Percentiles rank a stretch among this genome's conserved stretches.
These are phyloP conservation scores for Calocybe gangraenosa DNA, from an alignment of 768 basidiomycete species.

Conservation along the genomic window DNA sequence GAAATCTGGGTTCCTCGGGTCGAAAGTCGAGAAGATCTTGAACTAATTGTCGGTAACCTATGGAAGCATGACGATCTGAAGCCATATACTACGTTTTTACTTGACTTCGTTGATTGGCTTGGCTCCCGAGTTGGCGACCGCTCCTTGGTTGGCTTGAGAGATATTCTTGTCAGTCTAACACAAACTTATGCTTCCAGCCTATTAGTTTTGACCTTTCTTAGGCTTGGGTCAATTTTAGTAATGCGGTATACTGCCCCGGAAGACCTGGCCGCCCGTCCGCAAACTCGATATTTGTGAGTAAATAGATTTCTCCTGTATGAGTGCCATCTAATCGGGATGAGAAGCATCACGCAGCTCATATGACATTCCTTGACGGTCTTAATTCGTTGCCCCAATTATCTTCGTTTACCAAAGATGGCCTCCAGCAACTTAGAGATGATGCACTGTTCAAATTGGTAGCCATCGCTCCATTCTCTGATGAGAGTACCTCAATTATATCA, in stretches of 20 bases:
- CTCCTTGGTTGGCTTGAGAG: constrained; percentile 73
- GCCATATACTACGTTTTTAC: constrained; percentile 52
- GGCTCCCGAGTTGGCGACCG: constrained; percentile 53
- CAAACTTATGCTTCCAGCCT: not conserved
- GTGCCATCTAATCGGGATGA: constrained; percentile 9
- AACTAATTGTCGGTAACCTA: constrained; percentile 67
- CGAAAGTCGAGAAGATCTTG: constrained; percentile 66
- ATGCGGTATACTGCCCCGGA: constrained; percentile 42
- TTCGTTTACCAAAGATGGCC: constrained; percentile 52
- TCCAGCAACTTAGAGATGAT: constrained; percentile 59
- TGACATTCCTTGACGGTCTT: constrained; percentile 90
- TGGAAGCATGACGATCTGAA: constrained; percentile 60
- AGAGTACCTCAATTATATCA: constrained; percentile 20
- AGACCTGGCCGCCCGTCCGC: constrained; percentile 28
- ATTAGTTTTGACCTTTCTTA: constrained; percentile 24
- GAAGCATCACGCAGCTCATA: constrained; percentile 88
- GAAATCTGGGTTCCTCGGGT: constrained; percentile 98
- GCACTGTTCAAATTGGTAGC: constrained; percentile 51
- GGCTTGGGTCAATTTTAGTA: constrained; percentile 94
- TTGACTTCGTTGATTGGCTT: constrained; percentile 85
- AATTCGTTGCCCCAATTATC: constrained; percentile 72
- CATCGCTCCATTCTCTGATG: constrained; percentile 45
- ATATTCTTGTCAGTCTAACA: constrained; percentile 66
- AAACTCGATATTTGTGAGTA: constrained; percentile 65
- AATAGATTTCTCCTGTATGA: not conserved